These are phyloP conservation scores for Agaricus subrufescens DNA, from an alignment of 768 basidiomycete genomes.

Conservation along the genomic window DNA sequence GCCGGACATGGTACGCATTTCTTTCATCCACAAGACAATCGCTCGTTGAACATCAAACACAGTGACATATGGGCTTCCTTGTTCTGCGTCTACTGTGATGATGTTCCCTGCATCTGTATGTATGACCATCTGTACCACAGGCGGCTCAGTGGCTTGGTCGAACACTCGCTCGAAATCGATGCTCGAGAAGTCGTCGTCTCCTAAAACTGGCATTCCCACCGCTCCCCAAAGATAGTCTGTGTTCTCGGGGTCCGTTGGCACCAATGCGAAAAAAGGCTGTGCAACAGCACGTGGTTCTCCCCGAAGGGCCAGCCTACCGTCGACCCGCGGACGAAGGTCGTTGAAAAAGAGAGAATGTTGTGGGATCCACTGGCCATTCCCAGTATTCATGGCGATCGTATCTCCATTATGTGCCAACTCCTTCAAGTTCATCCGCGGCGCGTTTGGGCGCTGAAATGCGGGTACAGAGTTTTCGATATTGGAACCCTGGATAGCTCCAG, in stretches of 20 bases:
- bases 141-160: constrained; percentile 5
- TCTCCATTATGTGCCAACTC: neutral
- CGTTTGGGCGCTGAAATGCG: neutral
- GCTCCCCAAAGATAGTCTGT: constrained; percentile 1
- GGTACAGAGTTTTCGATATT: too few relatives aligned
- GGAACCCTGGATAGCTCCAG: too few relatives aligned
- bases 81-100: neutral
- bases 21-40: neutral
- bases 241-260: neutral
- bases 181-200: neutral
- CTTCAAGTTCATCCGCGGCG: neutral
- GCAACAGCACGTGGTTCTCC: neutral
- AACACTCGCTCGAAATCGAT: neutral
- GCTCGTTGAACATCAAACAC: neutral
- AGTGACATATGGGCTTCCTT: neutral
- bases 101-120: neutral
- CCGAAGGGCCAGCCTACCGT: neutral
- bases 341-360: neutral
- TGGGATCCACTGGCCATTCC: neutral
- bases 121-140: neutral
- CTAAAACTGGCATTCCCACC: neutral
- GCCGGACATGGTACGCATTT: neutral
- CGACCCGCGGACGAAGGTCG: neutral
- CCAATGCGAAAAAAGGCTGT: neutral
- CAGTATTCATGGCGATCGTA: neutral